Percentiles rank a stretch among this genome's conserved stretches.
phyloP scores from a whole-genome alignment of 371 early-diverging fungal genomes.

The Mucor plumbeus region DNA sequence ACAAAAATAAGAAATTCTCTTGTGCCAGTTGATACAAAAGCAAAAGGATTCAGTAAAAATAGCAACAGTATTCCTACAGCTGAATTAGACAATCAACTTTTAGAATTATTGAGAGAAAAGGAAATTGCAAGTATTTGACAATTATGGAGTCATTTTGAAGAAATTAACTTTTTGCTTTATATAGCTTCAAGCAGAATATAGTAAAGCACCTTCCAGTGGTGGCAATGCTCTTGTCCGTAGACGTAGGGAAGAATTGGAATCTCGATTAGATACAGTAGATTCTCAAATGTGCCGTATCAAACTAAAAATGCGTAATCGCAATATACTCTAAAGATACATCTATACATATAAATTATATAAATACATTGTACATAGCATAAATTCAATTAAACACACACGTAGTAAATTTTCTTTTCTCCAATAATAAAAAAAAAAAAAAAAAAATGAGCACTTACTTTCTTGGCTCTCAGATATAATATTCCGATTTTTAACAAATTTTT shows the following conservation, averaged over 20 bases:
- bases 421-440: too few species aligned
- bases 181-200: conserved; percentile 57
- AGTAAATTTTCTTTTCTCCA: neutral
- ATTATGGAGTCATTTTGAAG: neutral
- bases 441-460: too few species aligned
- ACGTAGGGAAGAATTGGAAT: conserved; percentile 62
- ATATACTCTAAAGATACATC: conserved; percentile 19
- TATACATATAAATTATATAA: conserved; percentile 5
- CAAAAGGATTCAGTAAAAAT: conserved; percentile 1
- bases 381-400: too few species aligned
- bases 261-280: conserved; percentile 52
- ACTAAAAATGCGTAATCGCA: conserved; percentile 34
- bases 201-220: conserved; percentile 62
- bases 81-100: conserved; percentile 27
- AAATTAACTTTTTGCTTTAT: neutral
- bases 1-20: conserved; percentile 9
- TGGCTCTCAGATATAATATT: too few species aligned
- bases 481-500: too few species aligned
- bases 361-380: neutral
- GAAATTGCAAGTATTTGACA: conserved; percentile 29
- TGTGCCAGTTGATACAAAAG: conserved; percentile 4
- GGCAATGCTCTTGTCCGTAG: conserved; percentile 58
- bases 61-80: conserved; percentile 7
- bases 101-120: conserved; percentile 30
- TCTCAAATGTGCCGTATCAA: conserved; percentile 52